phyloP scores from a whole-genome alignment of 345 rosid species.

The Boechera stricta region DNA sequence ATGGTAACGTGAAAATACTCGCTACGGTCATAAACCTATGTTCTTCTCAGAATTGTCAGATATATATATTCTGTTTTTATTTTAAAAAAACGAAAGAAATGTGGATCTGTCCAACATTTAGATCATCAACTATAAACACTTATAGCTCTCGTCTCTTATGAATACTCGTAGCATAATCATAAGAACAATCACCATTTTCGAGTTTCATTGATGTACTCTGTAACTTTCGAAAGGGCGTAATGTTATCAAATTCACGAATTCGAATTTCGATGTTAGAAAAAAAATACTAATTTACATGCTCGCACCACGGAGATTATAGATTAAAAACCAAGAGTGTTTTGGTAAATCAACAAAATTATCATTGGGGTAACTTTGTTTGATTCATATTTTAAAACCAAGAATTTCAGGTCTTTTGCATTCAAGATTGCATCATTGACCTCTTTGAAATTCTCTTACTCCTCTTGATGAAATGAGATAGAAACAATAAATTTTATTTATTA shows the following conservation, averaged over 20 bases:
- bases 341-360: neutral
- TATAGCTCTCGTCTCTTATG: too few relatives aligned
- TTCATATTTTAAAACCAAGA: neutral
- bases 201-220: too few relatives aligned
- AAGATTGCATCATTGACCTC: neutral
- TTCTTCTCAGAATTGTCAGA: too few relatives aligned
- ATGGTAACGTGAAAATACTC: neutral
- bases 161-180: too few relatives aligned
- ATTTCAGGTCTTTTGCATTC: neutral
- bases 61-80: too few relatives aligned
- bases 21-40: too few relatives aligned
- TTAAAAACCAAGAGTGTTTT: neutral
- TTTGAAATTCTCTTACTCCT: neutral
- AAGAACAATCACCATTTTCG: too few relatives aligned
- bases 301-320: neutral
- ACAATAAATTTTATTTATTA: neutral
- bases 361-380: neutral
- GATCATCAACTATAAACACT: too few relatives aligned
- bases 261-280: neutral
- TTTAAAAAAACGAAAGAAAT: too few relatives aligned
- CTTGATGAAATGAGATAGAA: neutral
- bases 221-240: too few relatives aligned
- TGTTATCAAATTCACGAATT: too few relatives aligned
- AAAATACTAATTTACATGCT: neutral
- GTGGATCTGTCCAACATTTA: too few relatives aligned